Percentiles rank a stretch among this genome's conserved stretches.
phyloP scores from a whole-genome alignment of 208 protist species.

The Trypanosoma avium region DNA sequence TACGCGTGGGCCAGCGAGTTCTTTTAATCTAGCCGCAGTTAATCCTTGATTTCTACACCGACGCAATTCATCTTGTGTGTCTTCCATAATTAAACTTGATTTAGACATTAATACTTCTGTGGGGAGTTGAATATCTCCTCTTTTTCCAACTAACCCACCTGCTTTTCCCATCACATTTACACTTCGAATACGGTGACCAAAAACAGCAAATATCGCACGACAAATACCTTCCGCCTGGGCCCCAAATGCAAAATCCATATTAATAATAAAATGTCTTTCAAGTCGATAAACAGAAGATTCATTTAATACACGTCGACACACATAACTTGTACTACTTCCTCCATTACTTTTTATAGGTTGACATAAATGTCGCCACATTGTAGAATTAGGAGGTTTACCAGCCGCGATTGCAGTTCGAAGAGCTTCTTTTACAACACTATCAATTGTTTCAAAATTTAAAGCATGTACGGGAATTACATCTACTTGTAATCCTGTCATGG shows the following conservation, averaged over 20 bases:
- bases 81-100: constrained; percentile 78
- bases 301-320: background rate
- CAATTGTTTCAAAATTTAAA: constrained; percentile 64
- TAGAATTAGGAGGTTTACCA: background rate
- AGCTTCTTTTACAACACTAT: constrained; percentile 47
- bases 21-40: constrained; percentile 42
- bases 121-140: constrained; percentile 87
- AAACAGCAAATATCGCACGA: constrained; percentile 75
- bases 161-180: constrained; percentile 91
- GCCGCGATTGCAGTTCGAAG: constrained; percentile 28
- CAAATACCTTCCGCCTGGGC: constrained; percentile 87
- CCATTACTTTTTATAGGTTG: too few species aligned
- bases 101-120: constrained; percentile 86
- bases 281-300: constrained; percentile 39
- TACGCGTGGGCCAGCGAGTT: constrained; percentile 53
- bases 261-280: constrained; percentile 81
- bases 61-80: constrained; percentile 83
- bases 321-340: background rate
- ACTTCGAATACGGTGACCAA: constrained; percentile 78
- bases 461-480: constrained; percentile 76
- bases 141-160: constrained; percentile 79
- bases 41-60: constrained; percentile 82
- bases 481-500: constrained; percentile 87
- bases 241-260: constrained; percentile 92
- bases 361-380: background rate